Evolutionary conservation across 768 basidiomycete genomes (phyloP).

Genomic region (Russula dissimulans): DNA sequence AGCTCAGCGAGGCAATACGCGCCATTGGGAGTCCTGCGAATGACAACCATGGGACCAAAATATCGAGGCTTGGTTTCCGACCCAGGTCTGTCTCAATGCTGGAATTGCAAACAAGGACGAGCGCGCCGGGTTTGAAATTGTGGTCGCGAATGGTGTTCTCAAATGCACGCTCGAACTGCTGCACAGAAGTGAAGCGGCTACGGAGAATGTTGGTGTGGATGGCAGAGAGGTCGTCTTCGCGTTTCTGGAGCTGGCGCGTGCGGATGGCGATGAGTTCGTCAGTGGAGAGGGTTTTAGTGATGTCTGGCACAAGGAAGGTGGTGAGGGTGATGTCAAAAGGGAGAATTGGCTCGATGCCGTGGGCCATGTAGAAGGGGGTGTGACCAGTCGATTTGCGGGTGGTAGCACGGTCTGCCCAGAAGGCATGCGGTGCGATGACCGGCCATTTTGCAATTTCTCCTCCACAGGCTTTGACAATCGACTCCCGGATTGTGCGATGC

Average conservation of each 20-base stretch:
- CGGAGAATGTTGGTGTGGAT: background rate
- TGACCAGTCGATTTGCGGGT: slow-evolving; percentile 21
- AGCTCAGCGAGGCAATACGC: background rate
- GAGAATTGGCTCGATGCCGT: slow-evolving; percentile 26
- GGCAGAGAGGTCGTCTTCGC: background rate
- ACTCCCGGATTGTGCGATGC: slow-evolving; percentile 20
- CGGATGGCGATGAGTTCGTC: slow-evolving; percentile 21
- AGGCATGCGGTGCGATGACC: slow-evolving; percentile 18
- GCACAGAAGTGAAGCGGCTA: background rate
- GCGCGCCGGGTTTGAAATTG: no score
- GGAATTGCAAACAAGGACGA: no score
- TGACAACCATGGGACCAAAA: no score
- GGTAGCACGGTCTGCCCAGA: slow-evolving; percentile 34
- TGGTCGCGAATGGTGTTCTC: no score
- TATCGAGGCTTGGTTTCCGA: no score
- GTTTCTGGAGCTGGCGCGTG: background rate
- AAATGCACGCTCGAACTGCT: no score
- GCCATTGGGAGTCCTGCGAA: no score
- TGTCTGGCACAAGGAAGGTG: slow-evolving; percentile 13
- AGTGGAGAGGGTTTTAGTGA: slow-evolving; percentile 14
- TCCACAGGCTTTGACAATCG: slow-evolving; percentile 20
- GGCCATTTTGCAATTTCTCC: slow-evolving; percentile 30
- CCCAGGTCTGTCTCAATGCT: no score
- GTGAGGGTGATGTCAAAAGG: slow-evolving; percentile 25
- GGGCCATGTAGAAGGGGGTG: background rate